Conservation (phyloP, 257 asterid genomes). For the Nicotiana obtusifolia region DNA sequence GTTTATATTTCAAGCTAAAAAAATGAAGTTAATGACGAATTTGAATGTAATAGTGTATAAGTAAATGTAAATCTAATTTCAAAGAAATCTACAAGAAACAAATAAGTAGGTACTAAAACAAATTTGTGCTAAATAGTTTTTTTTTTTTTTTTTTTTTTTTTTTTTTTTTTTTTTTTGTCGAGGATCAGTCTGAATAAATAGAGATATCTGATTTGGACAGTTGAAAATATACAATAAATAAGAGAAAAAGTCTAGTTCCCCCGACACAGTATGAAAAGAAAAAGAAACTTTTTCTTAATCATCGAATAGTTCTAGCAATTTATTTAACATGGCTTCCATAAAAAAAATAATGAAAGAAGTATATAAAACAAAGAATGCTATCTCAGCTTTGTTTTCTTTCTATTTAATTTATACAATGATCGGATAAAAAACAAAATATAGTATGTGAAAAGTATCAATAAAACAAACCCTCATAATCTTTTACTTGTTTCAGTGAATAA, state of each 20-base stretch:
- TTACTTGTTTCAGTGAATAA: constrained; percentile 4
- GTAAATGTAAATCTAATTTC: no score
- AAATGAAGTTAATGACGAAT: no score
- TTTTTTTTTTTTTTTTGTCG: no score
- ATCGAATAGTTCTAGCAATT: neutral
- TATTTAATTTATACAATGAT: neutral
- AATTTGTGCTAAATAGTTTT: no score
- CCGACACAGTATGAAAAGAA: neutral
- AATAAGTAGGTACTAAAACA: no score
- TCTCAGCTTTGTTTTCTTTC: neutral
- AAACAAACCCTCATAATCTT: neutral
- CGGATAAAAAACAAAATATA: neutral
- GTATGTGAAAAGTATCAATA: neutral
- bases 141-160: no score
- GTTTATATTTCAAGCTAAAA: no score
- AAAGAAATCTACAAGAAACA: no score
- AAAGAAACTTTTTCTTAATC: neutral
- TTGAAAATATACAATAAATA: neutral
- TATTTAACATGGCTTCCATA: constrained; percentile 8
- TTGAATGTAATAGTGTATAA: no score
- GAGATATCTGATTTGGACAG: no score
- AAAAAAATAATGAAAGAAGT: neutral
- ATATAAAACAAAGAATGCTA: constrained; percentile 11
- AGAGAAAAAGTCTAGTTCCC: neutral
- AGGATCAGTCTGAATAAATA: no score